These are phyloP conservation scores for Kodamaea hsintzibuensis DNA, from an alignment of 805 yeast genomes.

Conservation along the genomic window DNA sequence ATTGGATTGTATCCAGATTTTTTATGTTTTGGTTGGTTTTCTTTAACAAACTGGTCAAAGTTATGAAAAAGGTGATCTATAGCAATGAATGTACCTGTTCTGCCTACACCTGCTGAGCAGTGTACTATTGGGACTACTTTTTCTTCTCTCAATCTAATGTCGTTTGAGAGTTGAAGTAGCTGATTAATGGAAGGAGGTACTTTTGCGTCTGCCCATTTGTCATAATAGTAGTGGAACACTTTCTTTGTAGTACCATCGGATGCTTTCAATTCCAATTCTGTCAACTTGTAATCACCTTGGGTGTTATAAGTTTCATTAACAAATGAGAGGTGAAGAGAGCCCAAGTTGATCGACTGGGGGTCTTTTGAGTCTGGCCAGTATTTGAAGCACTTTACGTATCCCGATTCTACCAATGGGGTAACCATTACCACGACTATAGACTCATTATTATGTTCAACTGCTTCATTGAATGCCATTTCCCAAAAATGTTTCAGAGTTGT, in stretches of 20 bases:
- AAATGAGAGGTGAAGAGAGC: constrained; percentile 15
- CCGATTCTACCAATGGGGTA: constrained; percentile 53
- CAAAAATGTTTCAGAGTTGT: constrained; percentile 47
- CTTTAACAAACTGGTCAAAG: constrained; percentile 23
- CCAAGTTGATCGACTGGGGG: background rate
- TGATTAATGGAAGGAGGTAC: constrained; percentile 38
- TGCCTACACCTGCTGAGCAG: constrained; percentile 96
- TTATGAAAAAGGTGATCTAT: constrained; percentile 32
- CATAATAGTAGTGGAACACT: constrained; percentile 43
- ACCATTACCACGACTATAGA: constrained; percentile 38
- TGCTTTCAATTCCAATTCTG: constrained; percentile 24
- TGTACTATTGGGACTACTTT: constrained; percentile 45
- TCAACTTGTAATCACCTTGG: constrained; percentile 24
- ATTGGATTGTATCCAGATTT: constrained; percentile 7
- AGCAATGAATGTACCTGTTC: constrained; percentile 57
- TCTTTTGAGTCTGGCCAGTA: constrained; percentile 36
- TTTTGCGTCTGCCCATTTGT: constrained; percentile 47
- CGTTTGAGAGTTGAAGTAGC: constrained; percentile 22
- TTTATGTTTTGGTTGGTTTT: background rate
- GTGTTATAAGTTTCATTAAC: constrained; percentile 16
- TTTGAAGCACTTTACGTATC: constrained; percentile 39
- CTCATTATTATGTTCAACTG: constrained; percentile 26
- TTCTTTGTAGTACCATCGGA: constrained; percentile 13
- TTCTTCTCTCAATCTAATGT: constrained; percentile 16
- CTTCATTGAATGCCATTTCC: constrained; percentile 47